Percentiles rank a stretch among this genome's conserved stretches.
Evolutionary conservation across 1,284 basidiomycete species (phyloP).

Genomic region (Sporisorium sorghi): DNA sequence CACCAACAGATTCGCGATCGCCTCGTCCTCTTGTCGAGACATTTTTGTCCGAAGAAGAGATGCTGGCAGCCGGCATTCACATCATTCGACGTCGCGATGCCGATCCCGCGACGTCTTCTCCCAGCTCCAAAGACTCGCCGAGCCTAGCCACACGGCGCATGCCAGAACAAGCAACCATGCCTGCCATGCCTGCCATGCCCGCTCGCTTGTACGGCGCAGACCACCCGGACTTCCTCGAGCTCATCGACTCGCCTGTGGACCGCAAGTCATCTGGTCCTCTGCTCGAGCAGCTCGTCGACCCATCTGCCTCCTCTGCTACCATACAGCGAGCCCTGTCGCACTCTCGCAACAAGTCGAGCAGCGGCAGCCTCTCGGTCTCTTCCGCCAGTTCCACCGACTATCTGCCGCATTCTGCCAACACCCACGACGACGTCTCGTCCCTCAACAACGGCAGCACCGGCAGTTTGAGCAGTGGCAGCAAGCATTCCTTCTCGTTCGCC

Average conservation of each 20-base stretch:
- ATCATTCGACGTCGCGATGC: constrained; percentile 40
- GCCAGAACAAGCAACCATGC: constrained; percentile 6
- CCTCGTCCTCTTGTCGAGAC: constrained; percentile 28
- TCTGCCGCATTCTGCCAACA: constrained; percentile 13
- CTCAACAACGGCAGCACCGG: constrained; percentile 31
- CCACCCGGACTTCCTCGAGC: constrained; percentile 48
- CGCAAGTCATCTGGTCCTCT: constrained; percentile 28
- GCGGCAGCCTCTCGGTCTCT: constrained; percentile 27
- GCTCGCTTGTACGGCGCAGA: constrained; percentile 38
- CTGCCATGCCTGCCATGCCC: constrained; percentile 23
- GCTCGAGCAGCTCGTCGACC: constrained; percentile 24
- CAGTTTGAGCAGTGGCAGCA: constrained; percentile 34
- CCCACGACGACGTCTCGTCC: constrained; percentile 17
- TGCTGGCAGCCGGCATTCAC: constrained; percentile 49
- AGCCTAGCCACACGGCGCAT: constrained; percentile 10
- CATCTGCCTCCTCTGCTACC: constrained; percentile 9
- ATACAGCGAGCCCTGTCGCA: constrained; percentile 25
- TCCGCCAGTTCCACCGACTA: constrained; percentile 30
- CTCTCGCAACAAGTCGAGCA: constrained; percentile 31
- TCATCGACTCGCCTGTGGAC: constrained; percentile 34
- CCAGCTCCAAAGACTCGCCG: constrained; percentile 11
- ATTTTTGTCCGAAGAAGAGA: constrained; percentile 44
- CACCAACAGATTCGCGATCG: constrained; percentile 10
- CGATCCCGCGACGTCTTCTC: constrained; percentile 2
- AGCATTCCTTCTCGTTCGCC: constrained; percentile 37